These are phyloP conservation scores for Silene noctiflora DNA, from an alignment of 179 eudicot genomes.

Conservation along the genomic window DNA sequence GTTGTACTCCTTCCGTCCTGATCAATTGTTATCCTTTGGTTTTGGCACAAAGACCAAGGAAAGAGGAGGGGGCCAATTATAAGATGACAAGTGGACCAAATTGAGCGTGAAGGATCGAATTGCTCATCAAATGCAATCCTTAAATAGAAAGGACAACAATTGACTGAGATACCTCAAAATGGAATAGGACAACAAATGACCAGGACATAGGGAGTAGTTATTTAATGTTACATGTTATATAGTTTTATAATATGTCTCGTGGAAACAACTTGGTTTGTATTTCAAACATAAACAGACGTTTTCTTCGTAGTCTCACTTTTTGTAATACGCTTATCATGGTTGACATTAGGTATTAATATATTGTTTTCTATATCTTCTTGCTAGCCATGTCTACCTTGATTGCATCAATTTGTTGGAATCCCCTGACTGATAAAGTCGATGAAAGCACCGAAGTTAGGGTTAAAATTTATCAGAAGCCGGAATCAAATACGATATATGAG, in stretches of 20 bases:
- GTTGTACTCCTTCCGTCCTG: too few relatives aligned
- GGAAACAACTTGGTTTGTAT: background rate
- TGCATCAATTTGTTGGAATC: conserved; percentile 89
- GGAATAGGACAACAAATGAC: too few relatives aligned
- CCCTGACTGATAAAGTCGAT: conserved; percentile 86
- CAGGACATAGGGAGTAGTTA: too few relatives aligned
- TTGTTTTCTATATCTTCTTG: conserved; percentile 25
- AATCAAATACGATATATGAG: conserved; percentile 67
- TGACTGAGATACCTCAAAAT: too few relatives aligned
- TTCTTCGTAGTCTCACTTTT: background rate
- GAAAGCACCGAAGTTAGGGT: conserved; percentile 76
- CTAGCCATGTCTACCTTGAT: conserved; percentile 72
- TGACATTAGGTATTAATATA: background rate
- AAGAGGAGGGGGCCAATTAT: too few relatives aligned
- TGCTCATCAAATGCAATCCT: too few relatives aligned
- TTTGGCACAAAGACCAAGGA: too few relatives aligned
- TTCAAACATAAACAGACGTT: background rate
- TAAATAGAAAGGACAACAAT: too few relatives aligned
- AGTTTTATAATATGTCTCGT: background rate
- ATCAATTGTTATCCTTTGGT: too few relatives aligned
- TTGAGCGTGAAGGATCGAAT: too few relatives aligned
- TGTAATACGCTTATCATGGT: background rate
- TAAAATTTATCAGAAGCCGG: conserved; percentile 89
- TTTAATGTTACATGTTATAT: background rate
- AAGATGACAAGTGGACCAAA: too few relatives aligned